Evolutionary conservation across 768 basidiomycete species (phyloP), one percentile per base, ranked within the genome.

Genomic region (Solioccasus polychromus): DNA sequence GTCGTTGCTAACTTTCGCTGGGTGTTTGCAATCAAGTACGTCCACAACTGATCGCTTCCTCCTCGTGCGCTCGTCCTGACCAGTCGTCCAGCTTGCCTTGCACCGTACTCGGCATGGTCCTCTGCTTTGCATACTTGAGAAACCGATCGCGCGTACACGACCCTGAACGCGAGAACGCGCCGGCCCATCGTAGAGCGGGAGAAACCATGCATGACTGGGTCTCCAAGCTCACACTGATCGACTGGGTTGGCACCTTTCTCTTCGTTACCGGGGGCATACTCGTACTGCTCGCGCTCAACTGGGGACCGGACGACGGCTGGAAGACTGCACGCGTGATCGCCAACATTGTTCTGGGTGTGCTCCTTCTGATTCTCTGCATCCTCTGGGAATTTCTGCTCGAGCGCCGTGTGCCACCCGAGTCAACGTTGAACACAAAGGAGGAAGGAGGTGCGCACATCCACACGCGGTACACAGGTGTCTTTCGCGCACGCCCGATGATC

Each of bases 11-110:
- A 59, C 39, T 78, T 75, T 57, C 69, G 78, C 18, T 79, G 76
- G 78, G 70, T 79, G 14, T 79, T 78, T 47, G 77, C 69, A 3
- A 78, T 79, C 63, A 79, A 79, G 75, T 75, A 37, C 49, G 74
- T 12, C 28, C 28, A 28, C 8, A 7, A 28, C n/a, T 28, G 28
- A 7, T 28, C 12, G 12, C 7, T 28, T 28, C 28, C 28, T 7
- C 28, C 8, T 28, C 28, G 28, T 12, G 28, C 12, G 28, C 7
- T 28, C 28, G 12, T 47, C 19, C 49, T 25, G 15, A 4, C 2
- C 1, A 5, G n/a, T 28, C 6, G 2, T 35, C 32, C 41, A 77
- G 76, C 47, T 56, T 78, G 11, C 77, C 77, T 2, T 64, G 61
- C 39, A 60, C 53, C 7, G 63, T 52, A 6, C 42, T 69, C 1